phyloP scores from a whole-genome alignment of 2,329 filamentous ascomycete genomes.

The Beauveria rudraprayagi region DNA sequence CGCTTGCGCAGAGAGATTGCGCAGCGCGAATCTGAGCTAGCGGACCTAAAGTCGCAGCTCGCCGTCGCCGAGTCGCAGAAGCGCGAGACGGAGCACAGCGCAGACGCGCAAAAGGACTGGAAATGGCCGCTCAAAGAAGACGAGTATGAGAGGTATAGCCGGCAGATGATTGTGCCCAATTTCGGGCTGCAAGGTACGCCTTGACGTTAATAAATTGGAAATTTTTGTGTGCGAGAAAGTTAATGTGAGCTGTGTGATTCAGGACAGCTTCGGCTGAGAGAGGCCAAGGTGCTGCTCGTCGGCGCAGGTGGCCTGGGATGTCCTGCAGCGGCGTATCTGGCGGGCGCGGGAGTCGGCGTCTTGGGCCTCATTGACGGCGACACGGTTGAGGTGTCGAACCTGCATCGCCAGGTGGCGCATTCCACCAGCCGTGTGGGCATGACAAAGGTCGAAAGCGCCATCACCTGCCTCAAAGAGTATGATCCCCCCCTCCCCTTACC shows the following conservation, averaged over 20 bases:
- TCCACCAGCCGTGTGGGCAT: conserved; percentile 60
- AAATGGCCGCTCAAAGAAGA: conserved; percentile 62
- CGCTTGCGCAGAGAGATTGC: conserved; percentile 39
- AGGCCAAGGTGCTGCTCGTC: conserved; percentile 67
- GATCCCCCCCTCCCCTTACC: conserved; percentile 15
- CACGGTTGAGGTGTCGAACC: conserved; percentile 77
- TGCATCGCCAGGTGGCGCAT: conserved; percentile 88
- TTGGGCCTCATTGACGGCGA: conserved; percentile 85
- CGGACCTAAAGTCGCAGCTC: conserved; percentile 36
- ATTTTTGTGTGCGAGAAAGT: background rate
- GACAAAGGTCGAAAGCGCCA: conserved; percentile 73
- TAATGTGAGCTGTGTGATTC: background rate
- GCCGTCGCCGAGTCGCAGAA: conserved; percentile 28
- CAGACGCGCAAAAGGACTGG: conserved; percentile 19
- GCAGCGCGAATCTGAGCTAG: conserved; percentile 40
- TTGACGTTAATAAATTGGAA: too few species aligned
- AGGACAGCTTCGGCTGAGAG: conserved; percentile 71
- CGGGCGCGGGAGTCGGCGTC: conserved; percentile 77
- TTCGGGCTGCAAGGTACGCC: conserved; percentile 63
- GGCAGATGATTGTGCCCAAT: conserved; percentile 82
- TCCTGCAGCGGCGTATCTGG: conserved; percentile 86
- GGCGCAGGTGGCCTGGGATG: conserved; percentile 87
- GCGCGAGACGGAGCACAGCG: conserved; percentile 2
- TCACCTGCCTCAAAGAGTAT: conserved; percentile 49
- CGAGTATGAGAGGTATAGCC: conserved; percentile 80